Evolutionary conservation across 2,329 filamentous ascomycete species (phyloP).

Genomic region (Thelonectria rubi): DNA sequence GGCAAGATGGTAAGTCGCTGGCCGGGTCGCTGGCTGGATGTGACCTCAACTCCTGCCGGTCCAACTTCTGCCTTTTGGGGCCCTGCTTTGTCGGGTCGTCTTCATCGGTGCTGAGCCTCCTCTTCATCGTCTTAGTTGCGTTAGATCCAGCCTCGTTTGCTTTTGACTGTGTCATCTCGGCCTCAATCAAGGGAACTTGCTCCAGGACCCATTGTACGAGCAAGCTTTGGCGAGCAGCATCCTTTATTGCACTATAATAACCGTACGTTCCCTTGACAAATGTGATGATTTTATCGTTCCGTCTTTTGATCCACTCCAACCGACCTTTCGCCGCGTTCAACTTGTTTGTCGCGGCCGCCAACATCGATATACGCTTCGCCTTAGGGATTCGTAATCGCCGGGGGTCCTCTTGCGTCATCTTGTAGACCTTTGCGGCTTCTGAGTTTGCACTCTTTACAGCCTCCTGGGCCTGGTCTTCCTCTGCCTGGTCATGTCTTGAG

Average conservation of each 20-base stretch:
- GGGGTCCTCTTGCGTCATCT: conserved; percentile 16
- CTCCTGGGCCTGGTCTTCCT: not conserved
- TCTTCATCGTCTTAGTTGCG: not conserved
- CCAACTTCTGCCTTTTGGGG: not conserved
- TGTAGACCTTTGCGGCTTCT: not conserved
- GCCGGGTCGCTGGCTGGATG: not conserved
- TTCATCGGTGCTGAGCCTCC: conserved; percentile 1
- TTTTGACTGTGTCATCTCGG: conserved; percentile 28
- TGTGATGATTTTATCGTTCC: not conserved
- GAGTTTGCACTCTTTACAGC: not conserved
- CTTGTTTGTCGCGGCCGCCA: not conserved
- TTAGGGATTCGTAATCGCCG: conserved; percentile 15
- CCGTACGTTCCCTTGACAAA: conserved; percentile 15
- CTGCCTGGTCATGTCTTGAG: too few species aligned
- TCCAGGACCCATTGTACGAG: conserved; percentile 42
- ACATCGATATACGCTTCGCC: conserved; percentile 24
- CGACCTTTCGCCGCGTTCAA: conserved; percentile 4
- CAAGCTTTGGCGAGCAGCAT: conserved; percentile 31
- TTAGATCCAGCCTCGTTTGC: not conserved
- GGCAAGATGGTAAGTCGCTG: not conserved
- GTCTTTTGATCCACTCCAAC: not conserved
- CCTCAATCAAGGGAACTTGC: conserved; percentile 43
- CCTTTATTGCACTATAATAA: conserved; percentile 23
- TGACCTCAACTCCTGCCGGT: not conserved
- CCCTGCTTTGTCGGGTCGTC: not conserved